Evolutionary conservation across 371 early-diverging fungal species (phyloP).

Genomic region (Rhizopus microsporus): DNA sequence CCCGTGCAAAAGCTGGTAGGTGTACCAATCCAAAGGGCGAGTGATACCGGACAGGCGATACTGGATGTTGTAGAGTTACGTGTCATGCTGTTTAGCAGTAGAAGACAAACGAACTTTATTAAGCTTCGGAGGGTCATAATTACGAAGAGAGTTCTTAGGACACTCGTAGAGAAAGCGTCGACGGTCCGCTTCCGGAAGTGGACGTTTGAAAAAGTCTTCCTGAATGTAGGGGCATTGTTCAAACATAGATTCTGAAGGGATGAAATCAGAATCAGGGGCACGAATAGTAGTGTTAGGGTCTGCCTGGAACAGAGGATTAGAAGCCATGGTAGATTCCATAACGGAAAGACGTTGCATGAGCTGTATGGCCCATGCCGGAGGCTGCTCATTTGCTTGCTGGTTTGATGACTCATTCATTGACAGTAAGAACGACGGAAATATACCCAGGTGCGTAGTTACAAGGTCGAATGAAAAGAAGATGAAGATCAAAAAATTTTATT

Average conservation of each 20-base stretch:
- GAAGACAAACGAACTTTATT: neutral
- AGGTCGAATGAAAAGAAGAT: no score
- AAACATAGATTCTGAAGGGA: neutral
- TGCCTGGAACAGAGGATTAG: no score
- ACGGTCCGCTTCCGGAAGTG: neutral
- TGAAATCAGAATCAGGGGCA: neutral
- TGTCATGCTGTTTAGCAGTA: neutral
- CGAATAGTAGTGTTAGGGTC: neutral
- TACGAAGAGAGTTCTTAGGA: neutral
- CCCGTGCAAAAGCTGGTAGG: neutral
- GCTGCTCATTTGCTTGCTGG: no score
- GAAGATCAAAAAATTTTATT: no score
- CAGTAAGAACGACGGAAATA: no score
- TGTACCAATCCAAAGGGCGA: slow-evolving; percentile 2
- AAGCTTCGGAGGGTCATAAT: slow-evolving; percentile 1
- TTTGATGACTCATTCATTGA: no score
- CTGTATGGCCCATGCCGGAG: no score
- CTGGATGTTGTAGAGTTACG: neutral
- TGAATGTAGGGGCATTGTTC: neutral
- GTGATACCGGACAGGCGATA: neutral
- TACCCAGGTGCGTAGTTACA: no score
- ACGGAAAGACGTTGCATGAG: no score
- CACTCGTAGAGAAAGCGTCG: neutral
- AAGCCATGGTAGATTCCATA: no score
- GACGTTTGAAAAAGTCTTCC: neutral